Base-by-base conservation (phyloP, 805 yeast species). In the Hanseniaspora hatyaiensis region DNA sequence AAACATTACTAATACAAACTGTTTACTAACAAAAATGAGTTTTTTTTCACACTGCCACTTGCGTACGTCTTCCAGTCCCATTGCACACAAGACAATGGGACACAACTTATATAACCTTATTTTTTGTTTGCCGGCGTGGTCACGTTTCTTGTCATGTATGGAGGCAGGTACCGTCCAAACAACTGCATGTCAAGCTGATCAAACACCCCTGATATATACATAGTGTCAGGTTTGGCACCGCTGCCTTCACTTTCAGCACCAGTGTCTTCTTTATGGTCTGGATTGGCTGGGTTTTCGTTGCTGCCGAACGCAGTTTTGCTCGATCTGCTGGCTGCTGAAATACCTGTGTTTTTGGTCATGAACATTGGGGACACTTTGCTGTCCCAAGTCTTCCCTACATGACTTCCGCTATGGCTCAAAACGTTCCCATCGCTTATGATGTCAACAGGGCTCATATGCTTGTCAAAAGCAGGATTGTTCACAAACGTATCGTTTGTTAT, bases 151-250 rank as follows among this genome's bases (percentile, higher is more conserved):
- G 58, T 68, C 94, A 84, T 84, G 59, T 82, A 84, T 3, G 94
- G 92, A 2, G 95, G 95, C 41, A 84, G 59, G 53, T 82, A 79
- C 33, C 83, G 66, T 1, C 95, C 96, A 67, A 86, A 86, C 16
- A 86, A 71, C 57, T 84, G 88, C 57, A 84, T 76, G 59, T 86
- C 96, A 40, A 86, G 63, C 54, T 80, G 82, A 60, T 86, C 95
- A 70, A 86, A 81, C 36, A 83, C 80, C 4, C 94, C 92, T 1
- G 92, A 85, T 52, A 82, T 71, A 55, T 83, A 82, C 46, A 66
- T 30, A 15, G 51, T 24, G 6, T 48, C 51, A 6, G 26, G 13
- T 13, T 32, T 41, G 22, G 38, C 3, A n/a, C 3, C 32, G 16
- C 9, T 15, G 4, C 4, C 63, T 34, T 61, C 47, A 34, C 31